phyloP scores from a whole-genome alignment of 2,329 filamentous ascomycete species.

The Fusarium sp. region DNA sequence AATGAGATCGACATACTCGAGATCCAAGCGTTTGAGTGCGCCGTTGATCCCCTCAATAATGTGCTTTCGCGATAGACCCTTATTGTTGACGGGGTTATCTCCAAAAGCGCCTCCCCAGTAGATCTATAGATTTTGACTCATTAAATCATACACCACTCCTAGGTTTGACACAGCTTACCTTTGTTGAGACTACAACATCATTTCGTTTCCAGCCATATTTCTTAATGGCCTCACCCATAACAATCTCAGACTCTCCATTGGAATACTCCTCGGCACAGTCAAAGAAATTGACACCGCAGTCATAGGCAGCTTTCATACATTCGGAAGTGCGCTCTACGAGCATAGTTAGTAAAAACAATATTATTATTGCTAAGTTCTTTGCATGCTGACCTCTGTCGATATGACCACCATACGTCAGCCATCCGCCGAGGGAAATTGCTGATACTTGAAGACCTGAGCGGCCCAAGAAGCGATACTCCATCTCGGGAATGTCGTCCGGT shows the following conservation, averaged over 20 bases:
- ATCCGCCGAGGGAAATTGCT: conserved; percentile 75
- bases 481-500: conserved; percentile 63
- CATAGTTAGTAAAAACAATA: neutral
- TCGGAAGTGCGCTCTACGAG: neutral
- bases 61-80: conserved; percentile 77
- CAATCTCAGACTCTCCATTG: conserved; percentile 72
- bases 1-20: conserved; percentile 76
- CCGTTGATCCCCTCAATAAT: conserved; percentile 74
- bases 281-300: conserved; percentile 73
- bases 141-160: neutral
- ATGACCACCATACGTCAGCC: conserved; percentile 82
- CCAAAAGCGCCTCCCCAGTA: conserved; percentile 74
- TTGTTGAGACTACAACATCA: conserved; percentile 72
- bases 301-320: conserved; percentile 73
- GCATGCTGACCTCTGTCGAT: conserved; percentile 54
- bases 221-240: conserved; percentile 72
- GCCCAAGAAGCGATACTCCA: conserved; percentile 80
- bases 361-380: neutral
- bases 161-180: conserved; percentile 54
- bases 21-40: conserved; percentile 68
- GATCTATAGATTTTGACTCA: conserved; percentile 60
- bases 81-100: conserved; percentile 74
- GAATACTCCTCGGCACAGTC: conserved; percentile 71
- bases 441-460: conserved; percentile 64
- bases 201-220: conserved; percentile 72